A percentile compares a stretch with the other conserved stretches of the same genome.
phyloP scores from a whole-genome alignment of 192 early-diverging fungal species.

The Thamnidium elegans region DNA sequence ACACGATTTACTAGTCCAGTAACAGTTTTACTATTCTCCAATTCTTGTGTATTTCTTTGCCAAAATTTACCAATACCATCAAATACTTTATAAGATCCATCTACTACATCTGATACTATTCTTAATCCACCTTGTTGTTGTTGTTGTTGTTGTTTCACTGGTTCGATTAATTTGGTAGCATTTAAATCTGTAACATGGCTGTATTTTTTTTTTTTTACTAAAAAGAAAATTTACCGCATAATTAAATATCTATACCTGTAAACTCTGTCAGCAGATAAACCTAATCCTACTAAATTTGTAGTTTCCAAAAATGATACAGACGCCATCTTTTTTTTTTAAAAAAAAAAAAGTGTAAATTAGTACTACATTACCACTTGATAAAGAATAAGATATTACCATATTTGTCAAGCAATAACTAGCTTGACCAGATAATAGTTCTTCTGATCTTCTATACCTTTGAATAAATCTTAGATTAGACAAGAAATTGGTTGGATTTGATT shows the following conservation, averaged over 20 bases:
- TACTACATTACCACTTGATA: background rate
- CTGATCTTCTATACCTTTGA: constrained; percentile 44
- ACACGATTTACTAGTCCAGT: background rate
- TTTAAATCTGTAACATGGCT: constrained; percentile 26
- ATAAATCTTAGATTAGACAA: constrained; percentile 66
- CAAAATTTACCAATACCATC: constrained; percentile 43
- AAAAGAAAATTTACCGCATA: background rate
- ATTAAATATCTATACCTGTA: constrained; percentile 31
- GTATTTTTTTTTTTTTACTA: background rate
- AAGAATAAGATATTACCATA: constrained; percentile 37
- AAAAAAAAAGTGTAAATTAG: no score
- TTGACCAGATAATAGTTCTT: constrained; percentile 35
- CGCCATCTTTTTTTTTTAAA: constrained; percentile 36
- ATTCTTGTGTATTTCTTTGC: constrained; percentile 13
- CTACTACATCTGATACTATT: constrained; percentile 48
- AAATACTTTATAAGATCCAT: constrained; percentile 45
- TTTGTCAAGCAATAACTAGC: constrained; percentile 52
- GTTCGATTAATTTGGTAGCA: background rate
- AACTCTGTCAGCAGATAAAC: constrained; percentile 43
- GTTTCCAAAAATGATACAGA: constrained; percentile 47
- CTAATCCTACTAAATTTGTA: constrained; percentile 42
- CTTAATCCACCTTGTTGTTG: constrained; percentile 33
- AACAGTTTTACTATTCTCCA: background rate
- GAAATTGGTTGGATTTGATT: constrained; percentile 64
- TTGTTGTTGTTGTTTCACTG: background rate